Conservation (phyloP, 495 filamentous ascomycete genomes). For the Aspergillus cavernicola region DNA sequence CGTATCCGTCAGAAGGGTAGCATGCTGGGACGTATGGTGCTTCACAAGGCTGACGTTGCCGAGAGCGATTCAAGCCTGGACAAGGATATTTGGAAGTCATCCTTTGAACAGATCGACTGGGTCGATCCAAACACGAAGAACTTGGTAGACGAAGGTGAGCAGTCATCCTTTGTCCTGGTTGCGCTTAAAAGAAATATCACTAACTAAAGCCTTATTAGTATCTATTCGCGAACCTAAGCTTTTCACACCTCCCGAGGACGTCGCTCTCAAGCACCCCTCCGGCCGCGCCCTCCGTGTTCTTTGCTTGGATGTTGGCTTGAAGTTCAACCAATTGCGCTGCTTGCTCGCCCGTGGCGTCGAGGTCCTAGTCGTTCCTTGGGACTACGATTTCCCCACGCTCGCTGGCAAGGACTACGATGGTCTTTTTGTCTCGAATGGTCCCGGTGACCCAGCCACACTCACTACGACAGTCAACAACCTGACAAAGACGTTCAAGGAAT, state of each 20-base stretch:
- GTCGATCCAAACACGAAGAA: conserved; percentile 88
- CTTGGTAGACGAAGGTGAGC: conserved; percentile 88
- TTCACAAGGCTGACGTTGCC: conserved; percentile 55
- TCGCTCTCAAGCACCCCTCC: conserved; percentile 76
- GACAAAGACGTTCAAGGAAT: conserved; percentile 63
- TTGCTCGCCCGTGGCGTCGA: conserved; percentile 88
- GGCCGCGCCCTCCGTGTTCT: conserved; percentile 81
- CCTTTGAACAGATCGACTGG: conserved; percentile 80
- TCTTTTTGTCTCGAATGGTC: conserved; percentile 95
- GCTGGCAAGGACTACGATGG: conserved; percentile 85
- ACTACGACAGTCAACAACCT: conserved; percentile 73
- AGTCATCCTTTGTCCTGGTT: neutral
- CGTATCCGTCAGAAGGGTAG: conserved; percentile 88
- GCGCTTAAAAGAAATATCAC: neutral
- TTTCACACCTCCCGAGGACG: conserved; percentile 64
- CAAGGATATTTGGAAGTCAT: conserved; percentile 55
- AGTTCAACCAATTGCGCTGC: conserved; percentile 95
- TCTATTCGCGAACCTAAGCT: conserved; percentile 79
- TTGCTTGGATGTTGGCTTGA: conserved; percentile 93
- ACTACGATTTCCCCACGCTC: conserved; percentile 78
- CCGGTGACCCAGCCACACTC: conserved; percentile 88
- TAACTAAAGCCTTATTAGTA: conserved; percentile 50
- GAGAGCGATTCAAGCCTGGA: conserved; percentile 44
- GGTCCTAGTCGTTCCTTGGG: conserved; percentile 91
- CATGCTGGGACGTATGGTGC: conserved; percentile 89